Base-by-base conservation (phyloP, 169 alveolate genomes). In the Fabrea salina region DNA sequence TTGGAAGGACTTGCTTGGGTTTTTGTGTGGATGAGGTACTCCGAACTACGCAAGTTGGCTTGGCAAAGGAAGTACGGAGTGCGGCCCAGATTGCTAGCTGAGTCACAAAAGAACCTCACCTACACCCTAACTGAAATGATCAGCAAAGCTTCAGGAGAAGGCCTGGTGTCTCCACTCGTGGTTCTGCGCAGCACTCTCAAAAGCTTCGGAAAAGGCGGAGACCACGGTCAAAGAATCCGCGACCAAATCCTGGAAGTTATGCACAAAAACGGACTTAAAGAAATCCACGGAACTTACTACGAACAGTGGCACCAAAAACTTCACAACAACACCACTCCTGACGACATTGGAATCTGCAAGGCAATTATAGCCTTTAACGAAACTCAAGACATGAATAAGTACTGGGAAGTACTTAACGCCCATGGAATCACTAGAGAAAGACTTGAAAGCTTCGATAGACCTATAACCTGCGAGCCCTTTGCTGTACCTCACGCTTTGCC, bases 241-340 rank as follows among this genome's bases (percentile, higher is more conserved):
- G 98, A 96, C 87, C 91, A 93, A 74, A 96, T 96, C 57, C 86
- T 94, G 67, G 95, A 90, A 50, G 93, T 96, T 51, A 96, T 96
- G 97, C 97, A 92, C 80, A 54, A 86, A 79, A 76, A 79, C 54
- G 44, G 53, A 51, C 1, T 61, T 51, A 32, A 16, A 11, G 93
- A 85, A 72, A 80, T 75, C 35, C 83, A 81, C 22, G 95, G 94
- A 4, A 86, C 88, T 66, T 95, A 91, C 84, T 94, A 94, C 84
- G 98, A 96, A 64, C 96, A 96, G 87, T 96, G 98, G 98, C 98
- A 96, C 87, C 96, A 96, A 84, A 96, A 96, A 82, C 84, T 96
- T 50, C 98, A 96, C 88, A 96, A 96, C 86, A 96, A 96, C 82
- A 96, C 98, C 61, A 94, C 98, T 22, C 97, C 97, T 0, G 98